Evolutionary conservation across 805 yeast genomes (phyloP).

Genomic region (Jamesozyma gamospora): DNA sequence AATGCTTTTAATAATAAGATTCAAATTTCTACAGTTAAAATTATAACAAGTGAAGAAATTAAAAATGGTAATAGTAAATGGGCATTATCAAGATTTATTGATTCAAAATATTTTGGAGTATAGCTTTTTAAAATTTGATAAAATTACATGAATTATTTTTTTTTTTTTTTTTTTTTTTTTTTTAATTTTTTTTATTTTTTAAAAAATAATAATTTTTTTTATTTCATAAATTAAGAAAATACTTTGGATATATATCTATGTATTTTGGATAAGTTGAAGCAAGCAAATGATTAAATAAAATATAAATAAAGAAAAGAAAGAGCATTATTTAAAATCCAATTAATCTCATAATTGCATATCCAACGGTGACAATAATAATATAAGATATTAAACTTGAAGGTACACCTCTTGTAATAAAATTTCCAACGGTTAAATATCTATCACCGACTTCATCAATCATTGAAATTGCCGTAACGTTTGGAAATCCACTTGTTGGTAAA

Average conservation of each 20-base stretch:
- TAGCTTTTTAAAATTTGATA: too few species aligned
- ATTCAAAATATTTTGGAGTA: constrained; percentile 68
- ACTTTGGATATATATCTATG: too few species aligned
- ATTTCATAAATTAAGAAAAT: too few species aligned
- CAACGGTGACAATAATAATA: constrained; percentile 62
- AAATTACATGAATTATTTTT: too few species aligned
- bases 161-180: too few species aligned
- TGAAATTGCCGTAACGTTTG: constrained; percentile 94
- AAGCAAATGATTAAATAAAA: too few species aligned
- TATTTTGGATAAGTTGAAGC: too few species aligned
- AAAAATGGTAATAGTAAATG: constrained; percentile 41
- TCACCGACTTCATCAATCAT: constrained; percentile 88
- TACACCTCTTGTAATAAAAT: constrained; percentile 83
- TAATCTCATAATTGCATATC: constrained; percentile 60
- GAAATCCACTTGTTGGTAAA: constrained; percentile 93
- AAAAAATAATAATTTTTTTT: too few species aligned
- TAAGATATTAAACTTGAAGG: constrained; percentile 77
- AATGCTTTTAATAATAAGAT: constrained; percentile 61
- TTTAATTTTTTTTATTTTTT: too few species aligned
- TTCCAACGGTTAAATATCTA: constrained; percentile 76
- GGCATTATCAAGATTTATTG: constrained; percentile 62
- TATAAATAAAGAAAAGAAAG: too few species aligned
- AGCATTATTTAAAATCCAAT: constrained; percentile 34
- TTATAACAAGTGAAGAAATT: constrained; percentile 40
- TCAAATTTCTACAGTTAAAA: constrained; percentile 56